A percentile compares a stretch with the other conserved stretches of the same genome.
phyloP scores from a whole-genome alignment of 768 basidiomycete genomes.

The Leccinellum rugosiceps region DNA sequence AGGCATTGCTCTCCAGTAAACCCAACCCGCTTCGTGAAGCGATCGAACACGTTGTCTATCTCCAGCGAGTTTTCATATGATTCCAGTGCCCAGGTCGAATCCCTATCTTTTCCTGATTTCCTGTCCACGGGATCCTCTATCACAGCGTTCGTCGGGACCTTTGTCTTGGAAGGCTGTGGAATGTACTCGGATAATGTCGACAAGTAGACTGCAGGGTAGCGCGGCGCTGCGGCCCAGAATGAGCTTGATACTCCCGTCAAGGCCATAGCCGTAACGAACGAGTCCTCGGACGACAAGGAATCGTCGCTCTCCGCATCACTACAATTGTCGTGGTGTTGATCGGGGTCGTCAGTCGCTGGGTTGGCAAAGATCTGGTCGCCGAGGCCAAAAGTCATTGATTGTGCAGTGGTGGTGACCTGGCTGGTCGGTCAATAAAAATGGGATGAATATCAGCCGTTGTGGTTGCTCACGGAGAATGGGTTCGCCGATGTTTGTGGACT shows the following conservation, averaged over 20 bases:
- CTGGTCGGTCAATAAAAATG: background rate
- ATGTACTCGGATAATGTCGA: slow-evolving; percentile 75
- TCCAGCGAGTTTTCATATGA: slow-evolving; percentile 77
- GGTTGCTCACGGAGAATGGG: slow-evolving; percentile 64
- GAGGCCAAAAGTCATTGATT: slow-evolving; percentile 46
- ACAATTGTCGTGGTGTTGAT: slow-evolving; percentile 19
- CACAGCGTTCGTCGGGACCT: slow-evolving; percentile 36
- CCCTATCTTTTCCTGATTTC: slow-evolving; percentile 46
- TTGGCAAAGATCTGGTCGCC: slow-evolving; percentile 68
- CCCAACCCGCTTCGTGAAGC: slow-evolving; percentile 70
- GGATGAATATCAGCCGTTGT: background rate
- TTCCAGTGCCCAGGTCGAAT: slow-evolving; percentile 63
- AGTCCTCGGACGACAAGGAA: slow-evolving; percentile 41
- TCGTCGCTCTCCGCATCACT: slow-evolving; percentile 37
- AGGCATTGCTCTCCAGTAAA: slow-evolving; percentile 82
- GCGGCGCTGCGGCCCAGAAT: slow-evolving; percentile 63
- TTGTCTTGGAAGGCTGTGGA: slow-evolving; percentile 51
- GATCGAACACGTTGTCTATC: slow-evolving; percentile 83
- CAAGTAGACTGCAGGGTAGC: slow-evolving; percentile 67
- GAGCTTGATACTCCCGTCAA: slow-evolving; percentile 54
- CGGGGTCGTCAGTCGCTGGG: slow-evolving; percentile 14
- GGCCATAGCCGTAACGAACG: slow-evolving; percentile 57
- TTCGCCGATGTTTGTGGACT: slow-evolving; percentile 42
- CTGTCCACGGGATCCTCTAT: slow-evolving; percentile 43
- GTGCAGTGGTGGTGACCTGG: slow-evolving; percentile 28